These are phyloP conservation scores for Helotiales sp. DNA, from an alignment of 2,329 filamentous ascomycete species.

Conservation along the genomic window DNA sequence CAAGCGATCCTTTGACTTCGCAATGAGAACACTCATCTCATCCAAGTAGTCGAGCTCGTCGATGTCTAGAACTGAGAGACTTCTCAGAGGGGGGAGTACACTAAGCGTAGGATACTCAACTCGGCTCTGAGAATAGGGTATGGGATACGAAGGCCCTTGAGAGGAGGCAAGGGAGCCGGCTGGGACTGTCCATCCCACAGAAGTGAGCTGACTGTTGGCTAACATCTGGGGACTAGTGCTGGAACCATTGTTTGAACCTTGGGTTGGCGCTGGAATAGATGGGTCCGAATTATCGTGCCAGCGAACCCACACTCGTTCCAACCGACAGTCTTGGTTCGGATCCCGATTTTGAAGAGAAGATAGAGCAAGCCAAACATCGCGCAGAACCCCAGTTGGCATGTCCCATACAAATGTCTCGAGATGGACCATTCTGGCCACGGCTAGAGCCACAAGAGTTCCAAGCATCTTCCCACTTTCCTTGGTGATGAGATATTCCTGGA, in stretches of 20 bases:
- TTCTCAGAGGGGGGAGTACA: slow-evolving; percentile 74
- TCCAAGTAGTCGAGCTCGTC: slow-evolving; percentile 84
- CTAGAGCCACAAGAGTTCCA: slow-evolving; percentile 79
- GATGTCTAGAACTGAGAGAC: slow-evolving; percentile 77
- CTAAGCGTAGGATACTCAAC: slow-evolving; percentile 84
- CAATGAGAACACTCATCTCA: slow-evolving; percentile 79
- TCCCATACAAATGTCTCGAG: slow-evolving; percentile 86
- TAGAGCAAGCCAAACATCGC: slow-evolving; percentile 81
- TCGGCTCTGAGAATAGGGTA: slow-evolving; percentile 57
- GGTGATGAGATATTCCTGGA: slow-evolving; percentile 79
- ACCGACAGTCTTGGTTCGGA: slow-evolving; percentile 64
- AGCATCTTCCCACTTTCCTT: slow-evolving; percentile 89
- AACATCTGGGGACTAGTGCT: slow-evolving; percentile 39
- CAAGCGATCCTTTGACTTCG: slow-evolving; percentile 68
- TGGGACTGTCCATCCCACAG: slow-evolving; percentile 48
- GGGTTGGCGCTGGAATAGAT: slow-evolving; percentile 34
- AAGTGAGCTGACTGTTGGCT: slow-evolving; percentile 48
- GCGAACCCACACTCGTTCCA: slow-evolving; percentile 78
- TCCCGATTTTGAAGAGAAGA: slow-evolving; percentile 66
- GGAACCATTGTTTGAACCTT: slow-evolving; percentile 29
- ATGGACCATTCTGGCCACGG: slow-evolving; percentile 80
- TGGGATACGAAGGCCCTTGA: slow-evolving; percentile 31
- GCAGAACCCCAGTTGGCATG: slow-evolving; percentile 83
- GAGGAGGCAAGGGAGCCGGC: slow-evolving; percentile 30
- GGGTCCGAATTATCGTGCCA: slow-evolving; percentile 73